A percentile compares a stretch with the other conserved stretches of the same genome.
Conservation (phyloP, 192 early-diverging fungal genomes). For the Backusella westeae region DNA sequence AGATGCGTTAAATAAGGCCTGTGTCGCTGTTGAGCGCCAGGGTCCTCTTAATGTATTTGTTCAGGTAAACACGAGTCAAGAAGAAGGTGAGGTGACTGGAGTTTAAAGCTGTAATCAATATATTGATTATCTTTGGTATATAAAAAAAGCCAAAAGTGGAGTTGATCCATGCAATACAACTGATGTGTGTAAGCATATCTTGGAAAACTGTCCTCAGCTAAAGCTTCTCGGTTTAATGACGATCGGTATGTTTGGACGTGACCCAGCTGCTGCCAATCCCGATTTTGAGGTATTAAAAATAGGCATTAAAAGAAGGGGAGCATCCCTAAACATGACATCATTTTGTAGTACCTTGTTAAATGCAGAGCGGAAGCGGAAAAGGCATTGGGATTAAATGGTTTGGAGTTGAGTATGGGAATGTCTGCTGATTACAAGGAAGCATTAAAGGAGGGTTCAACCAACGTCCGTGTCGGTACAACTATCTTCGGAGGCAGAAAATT, state of each 20-base stretch:
- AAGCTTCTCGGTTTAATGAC: conserved; percentile 91
- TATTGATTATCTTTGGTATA: too few species aligned
- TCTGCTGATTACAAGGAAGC: conserved; percentile 91
- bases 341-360: conserved; percentile 38
- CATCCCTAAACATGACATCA: background rate
- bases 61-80: conserved; percentile 94
- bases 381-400: conserved; percentile 27
- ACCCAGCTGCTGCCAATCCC: conserved; percentile 55
- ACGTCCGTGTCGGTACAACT: conserved; percentile 88
- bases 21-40: conserved; percentile 43
- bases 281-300: conserved; percentile 64
- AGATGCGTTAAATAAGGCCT: conserved; percentile 75
- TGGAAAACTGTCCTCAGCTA: conserved; percentile 63
- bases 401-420: conserved; percentile 98
- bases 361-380: conserved; percentile 38
- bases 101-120: too few species aligned
- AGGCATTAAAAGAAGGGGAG: background rate
- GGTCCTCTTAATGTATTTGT: conserved; percentile 78
- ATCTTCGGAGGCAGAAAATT: conserved; percentile 80
- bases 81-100: conserved; percentile 58
- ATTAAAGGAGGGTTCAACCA: conserved; percentile 82
- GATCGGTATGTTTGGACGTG: conserved; percentile 77
- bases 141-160: conserved; percentile 72
- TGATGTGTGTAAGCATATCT: conserved; percentile 62
- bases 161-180: conserved; percentile 51